phyloP scores from a whole-genome alignment of 768 basidiomycete genomes.

The Kwoniella botswanensis region DNA sequence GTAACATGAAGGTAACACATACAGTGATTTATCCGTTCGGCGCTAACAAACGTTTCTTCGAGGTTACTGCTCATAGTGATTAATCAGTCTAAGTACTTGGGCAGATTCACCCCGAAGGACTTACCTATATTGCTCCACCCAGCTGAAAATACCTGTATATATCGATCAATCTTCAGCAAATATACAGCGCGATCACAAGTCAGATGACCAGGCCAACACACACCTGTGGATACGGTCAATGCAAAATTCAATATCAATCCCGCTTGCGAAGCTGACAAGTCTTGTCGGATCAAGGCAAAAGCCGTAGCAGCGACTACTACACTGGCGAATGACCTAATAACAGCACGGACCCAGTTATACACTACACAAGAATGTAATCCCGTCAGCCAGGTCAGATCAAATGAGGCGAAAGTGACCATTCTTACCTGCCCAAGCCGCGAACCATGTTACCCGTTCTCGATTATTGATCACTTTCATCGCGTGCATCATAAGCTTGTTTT shows the following conservation, averaged over 20 bases:
- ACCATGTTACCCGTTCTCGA: conserved; percentile 35
- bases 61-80: conserved; percentile 24
- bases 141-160: conserved; percentile 33
- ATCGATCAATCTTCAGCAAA: conserved; percentile 2
- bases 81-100: neutral
- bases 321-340: conserved; percentile 37
- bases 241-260: conserved; percentile 55
- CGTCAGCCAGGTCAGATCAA: neutral
- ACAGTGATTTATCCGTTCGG: conserved; percentile 55
- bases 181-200: neutral
- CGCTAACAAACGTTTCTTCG: conserved; percentile 56
- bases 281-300: conserved; percentile 40
- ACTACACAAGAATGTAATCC: conserved; percentile 22
- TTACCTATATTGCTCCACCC: conserved; percentile 42
- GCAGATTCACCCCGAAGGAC: neutral
- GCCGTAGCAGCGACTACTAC: conserved; percentile 48
- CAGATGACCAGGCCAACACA: neutral
- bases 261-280: conserved; percentile 40
- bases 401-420: neutral
- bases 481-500: conserved; percentile 27
- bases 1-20: conserved; percentile 10
- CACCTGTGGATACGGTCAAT: conserved; percentile 36
- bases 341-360: conserved; percentile 42
- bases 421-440: conserved; percentile 40
- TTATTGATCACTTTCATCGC: conserved; percentile 38